Conservation (phyloP, 129 eudicot species). For the Artemisia annua region DNA sequence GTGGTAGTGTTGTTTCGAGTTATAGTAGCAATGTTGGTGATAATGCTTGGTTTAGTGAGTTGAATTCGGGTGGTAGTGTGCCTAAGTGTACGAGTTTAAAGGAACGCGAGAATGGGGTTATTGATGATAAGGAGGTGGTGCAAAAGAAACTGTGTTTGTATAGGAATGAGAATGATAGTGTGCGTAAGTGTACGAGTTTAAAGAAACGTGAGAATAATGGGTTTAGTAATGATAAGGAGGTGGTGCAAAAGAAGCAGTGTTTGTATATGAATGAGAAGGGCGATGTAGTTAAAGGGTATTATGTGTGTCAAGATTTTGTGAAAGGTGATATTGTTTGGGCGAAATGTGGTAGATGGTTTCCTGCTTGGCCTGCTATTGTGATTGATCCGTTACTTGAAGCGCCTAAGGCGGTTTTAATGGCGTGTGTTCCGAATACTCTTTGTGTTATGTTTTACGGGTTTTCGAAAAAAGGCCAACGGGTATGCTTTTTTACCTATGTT, state of each 20-base stretch:
- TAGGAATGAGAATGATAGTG: constrained; percentile 28
- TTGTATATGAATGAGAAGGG: constrained; percentile 28
- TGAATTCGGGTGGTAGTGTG: constrained; percentile 42
- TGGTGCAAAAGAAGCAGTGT: constrained; percentile 32
- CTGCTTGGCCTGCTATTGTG: constrained; percentile 91
- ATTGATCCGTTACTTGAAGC: constrained; percentile 79
- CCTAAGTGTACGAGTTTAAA: constrained; percentile 12
- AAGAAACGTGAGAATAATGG: constrained; percentile 26
- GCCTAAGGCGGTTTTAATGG: constrained; percentile 61
- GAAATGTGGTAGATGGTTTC: constrained; percentile 62
- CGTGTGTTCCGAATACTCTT: constrained; percentile 63
- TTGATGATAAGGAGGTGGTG: too few relatives aligned
- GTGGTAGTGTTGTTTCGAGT: neutral
- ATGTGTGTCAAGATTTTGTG: constrained; percentile 58
- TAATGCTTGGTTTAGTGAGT: constrained; percentile 32
- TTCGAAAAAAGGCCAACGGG: constrained; percentile 72
- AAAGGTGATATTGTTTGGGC: constrained; percentile 82
- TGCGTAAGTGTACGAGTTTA: constrained; percentile 18
- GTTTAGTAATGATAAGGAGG: constrained; percentile 11
- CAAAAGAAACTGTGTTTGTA: too few relatives aligned
- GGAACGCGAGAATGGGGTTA: constrained; percentile 22
- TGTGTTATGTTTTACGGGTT: constrained; percentile 91
- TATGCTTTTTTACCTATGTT: constrained; percentile 5
- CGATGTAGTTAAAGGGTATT: constrained; percentile 40
- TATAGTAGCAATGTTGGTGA: constrained; percentile 5